Evolutionary conservation across 129 eudicot genomes (phyloP), one percentile per base, ranked within the genome.

Genomic region (Ambrosia trifida): DNA sequence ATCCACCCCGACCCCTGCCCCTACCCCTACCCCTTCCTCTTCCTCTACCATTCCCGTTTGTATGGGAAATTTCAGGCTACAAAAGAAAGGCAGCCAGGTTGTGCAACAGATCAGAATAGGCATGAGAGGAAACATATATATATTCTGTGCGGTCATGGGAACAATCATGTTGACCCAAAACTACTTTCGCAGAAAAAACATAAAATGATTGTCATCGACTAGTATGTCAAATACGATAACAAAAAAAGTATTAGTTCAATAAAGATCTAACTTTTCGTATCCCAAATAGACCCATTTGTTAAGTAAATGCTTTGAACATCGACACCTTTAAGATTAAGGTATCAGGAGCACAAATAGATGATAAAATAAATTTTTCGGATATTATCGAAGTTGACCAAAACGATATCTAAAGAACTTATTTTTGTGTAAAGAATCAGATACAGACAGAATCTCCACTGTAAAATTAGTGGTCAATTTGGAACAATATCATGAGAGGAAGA

Each of bases 1-100:
- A 45, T 71, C 85, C 77, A 16, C 85, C 74, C 44, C 83, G 74
- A 36, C 89, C 85, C 49, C 96, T 77, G n/a, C 88, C 88, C 30
- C 91, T 69, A 56, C 91, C n/a, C n/a, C n/a, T n/a, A n/a, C n/a
- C 96, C 75, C 96, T 77, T 5, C 96, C 89, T 72, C 91, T 83
- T 73, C 96, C 96, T 60, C 90, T 77, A 53, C 89, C 88, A 75
- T 70, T 74, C 64, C 87, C 74, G 33, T 82, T 76, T 36, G 75
- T 43, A 46, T 81, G 82, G 40, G 64, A 59, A 54, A 70, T 60
- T 59, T 85, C 87, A 13, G 50, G 61, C 89, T 86, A 82, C 71
- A 80, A 30, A 59, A 58, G 28, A 28, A 31, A 59, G 38, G 33
- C 7, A 0, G 35, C 6, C 62, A 56, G 14, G 36, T 24, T 56